Evolutionary conservation across 2,329 filamentous ascomycete genomes (phyloP).

Genomic region (Elsinoe batatas): DNA sequence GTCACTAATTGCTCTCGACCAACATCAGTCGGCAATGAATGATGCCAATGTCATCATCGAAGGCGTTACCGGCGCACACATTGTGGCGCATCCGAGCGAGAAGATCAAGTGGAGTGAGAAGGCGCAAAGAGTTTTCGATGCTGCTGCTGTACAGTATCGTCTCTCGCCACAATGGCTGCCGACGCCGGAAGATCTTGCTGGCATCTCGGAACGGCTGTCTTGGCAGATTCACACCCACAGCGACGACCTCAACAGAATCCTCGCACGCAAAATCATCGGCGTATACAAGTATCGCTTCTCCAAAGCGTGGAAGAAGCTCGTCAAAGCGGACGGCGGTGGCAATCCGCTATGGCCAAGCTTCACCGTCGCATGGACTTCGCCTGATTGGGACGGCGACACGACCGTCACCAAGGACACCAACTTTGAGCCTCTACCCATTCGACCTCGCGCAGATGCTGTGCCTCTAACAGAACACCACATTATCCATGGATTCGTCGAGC

Average conservation of each 20-base stretch:
- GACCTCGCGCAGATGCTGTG: no score
- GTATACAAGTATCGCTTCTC: background rate
- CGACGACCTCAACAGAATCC: background rate
- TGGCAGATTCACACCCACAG: background rate
- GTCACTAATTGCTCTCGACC: background rate
- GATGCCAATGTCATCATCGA: background rate
- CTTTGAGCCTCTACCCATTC: no score
- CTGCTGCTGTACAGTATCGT: background rate
- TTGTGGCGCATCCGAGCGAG: background rate
- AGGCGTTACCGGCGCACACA: background rate
- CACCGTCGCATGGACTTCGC: background rate
- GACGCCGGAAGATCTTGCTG: background rate
- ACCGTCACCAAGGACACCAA: no score
- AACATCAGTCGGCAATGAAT: background rate
- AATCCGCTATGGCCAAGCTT: background rate
- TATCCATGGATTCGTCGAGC: no score
- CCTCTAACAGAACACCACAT: no score
- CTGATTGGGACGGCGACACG: no score
- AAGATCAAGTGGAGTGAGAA: background rate
- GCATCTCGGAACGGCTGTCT: background rate
- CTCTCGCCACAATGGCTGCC: background rate
- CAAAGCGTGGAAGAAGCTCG: background rate
- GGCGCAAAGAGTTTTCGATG: background rate
- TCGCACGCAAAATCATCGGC: background rate
- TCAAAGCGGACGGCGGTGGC: background rate